Evolutionary conservation across 352 stramenopile species (phyloP).

Genomic region (Globisporangium carolinianum): DNA sequence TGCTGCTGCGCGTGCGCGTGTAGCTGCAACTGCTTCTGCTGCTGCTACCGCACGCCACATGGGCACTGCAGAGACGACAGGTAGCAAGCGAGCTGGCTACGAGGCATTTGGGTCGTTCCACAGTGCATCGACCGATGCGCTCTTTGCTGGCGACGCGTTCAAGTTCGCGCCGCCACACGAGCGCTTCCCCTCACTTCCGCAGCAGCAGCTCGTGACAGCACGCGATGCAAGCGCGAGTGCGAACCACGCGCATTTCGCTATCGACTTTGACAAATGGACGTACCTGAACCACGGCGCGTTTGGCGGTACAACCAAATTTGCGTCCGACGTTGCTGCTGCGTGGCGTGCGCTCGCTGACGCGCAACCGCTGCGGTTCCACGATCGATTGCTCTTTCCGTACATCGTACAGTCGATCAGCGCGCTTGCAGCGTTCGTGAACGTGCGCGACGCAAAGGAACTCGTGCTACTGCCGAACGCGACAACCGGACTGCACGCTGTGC

Average conservation of each 20-base stretch:
- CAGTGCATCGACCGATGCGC: slow-evolving; percentile 37
- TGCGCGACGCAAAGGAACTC: slow-evolving; percentile 39
- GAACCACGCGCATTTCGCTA: slow-evolving; percentile 40
- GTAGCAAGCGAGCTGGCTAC: slow-evolving; percentile 26
- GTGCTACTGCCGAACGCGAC: slow-evolving; percentile 89
- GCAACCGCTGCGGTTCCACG: slow-evolving; percentile 90
- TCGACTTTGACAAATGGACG: slow-evolving; percentile 68
- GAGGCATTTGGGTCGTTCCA: slow-evolving; percentile 78
- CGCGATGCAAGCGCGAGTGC: neutral
- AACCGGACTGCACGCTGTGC: slow-evolving; percentile 82
- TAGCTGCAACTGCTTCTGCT: neutral
- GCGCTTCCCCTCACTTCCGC: slow-evolving; percentile 19
- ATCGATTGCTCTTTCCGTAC: slow-evolving; percentile 88
- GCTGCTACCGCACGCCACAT: neutral
- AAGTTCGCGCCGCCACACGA: slow-evolving; percentile 4
- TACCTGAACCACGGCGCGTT: slow-evolving; percentile 96
- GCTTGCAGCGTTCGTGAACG: slow-evolving; percentile 65
- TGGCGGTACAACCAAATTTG: slow-evolving; percentile 66
- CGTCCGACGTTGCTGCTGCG: slow-evolving; percentile 45
- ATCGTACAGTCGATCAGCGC: slow-evolving; percentile 73
- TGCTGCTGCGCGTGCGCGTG: neutral
- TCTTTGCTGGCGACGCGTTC: slow-evolving; percentile 32
- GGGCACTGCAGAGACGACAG: neutral
- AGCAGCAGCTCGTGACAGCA: neutral
- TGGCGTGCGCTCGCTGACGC: slow-evolving; percentile 82